Base-by-base conservation (phyloP, 2,329 filamentous ascomycete species). In the Penicillium digitatum region DNA sequence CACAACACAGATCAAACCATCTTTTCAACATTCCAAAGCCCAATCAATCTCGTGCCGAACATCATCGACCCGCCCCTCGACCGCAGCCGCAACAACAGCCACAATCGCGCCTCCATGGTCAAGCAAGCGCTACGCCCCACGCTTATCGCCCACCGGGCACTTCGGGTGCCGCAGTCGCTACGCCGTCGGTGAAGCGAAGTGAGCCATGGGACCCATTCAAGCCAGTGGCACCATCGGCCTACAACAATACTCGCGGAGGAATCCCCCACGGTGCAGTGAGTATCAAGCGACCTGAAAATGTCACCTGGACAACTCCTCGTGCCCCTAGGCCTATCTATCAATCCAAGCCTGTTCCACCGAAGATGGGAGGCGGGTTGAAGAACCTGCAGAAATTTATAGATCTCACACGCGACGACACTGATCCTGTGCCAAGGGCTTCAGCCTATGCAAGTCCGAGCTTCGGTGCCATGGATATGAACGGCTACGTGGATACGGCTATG, bases 1-100 rank as follows among this genome's bases (percentile, higher is more conserved):
- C 60, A 27, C 72, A 60, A 76, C 79, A 66, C 72, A 80, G 56
- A 31, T 60, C 66, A 65, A 78, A 72, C 59, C 68, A 77, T 57
- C 72, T 78, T 6, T 82, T 82, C 71, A 81, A 81, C 53, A 75
- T 80, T 40, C 79, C 79, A 7, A 80, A 78, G 61, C 66, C 73
- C 18, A 79, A 79, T 48, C 74, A 76, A 31, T 61, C 75, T 18
- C 74, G 80, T 22, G 75, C 76, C 29, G 80, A 82, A 60, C 80
- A 82, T 54, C 79, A 81, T 56, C 72, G 78, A 53, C 66, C 66
- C 42, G 59, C 63, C 6, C 57, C 55, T n/a, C 63, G 64, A 37
- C 53, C 54, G 7, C 62, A 66, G 18, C 56, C 62, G 7, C 64
- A 68, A 38, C 20, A 18, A 1, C 44, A 48, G 2, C 29, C 51